Percentiles rank a stretch among this genome's conserved stretches.
phyloP scores from a whole-genome alignment of 164 flowering plant genomes.

The Umbellularia californica region DNA sequence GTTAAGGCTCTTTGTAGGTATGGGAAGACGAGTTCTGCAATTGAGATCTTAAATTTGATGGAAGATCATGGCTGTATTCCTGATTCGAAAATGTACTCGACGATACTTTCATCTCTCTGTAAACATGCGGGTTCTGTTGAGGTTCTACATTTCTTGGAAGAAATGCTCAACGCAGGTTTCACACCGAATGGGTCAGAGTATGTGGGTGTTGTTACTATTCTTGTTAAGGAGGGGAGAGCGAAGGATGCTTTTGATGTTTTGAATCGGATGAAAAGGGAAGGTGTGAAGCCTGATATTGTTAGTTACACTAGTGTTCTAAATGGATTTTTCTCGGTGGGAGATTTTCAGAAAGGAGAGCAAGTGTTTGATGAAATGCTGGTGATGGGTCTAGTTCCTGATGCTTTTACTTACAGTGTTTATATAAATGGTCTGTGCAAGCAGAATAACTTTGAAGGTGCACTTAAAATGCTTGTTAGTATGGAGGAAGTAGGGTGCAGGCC shows the following conservation, averaged over 20 bases:
- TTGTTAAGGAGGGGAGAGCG: slow-evolving; percentile 42
- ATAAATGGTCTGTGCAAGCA: slow-evolving; percentile 63
- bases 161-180: slow-evolving; percentile 45
- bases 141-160: slow-evolving; percentile 42
- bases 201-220: slow-evolving; percentile 42
- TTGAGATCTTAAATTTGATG: slow-evolving; percentile 44
- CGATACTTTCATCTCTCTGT: slow-evolving; percentile 43
- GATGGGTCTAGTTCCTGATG: slow-evolving; percentile 67
- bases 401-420: slow-evolving; percentile 57
- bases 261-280: slow-evolving; percentile 52
- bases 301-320: slow-evolving; percentile 55
- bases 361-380: slow-evolving; percentile 81
- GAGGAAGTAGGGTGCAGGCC: slow-evolving; percentile 62
- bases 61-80: slow-evolving; percentile 37
- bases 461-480: slow-evolving; percentile 50
- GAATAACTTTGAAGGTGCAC: slow-evolving; percentile 41
- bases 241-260: slow-evolving; percentile 47
- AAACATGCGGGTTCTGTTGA: slow-evolving; percentile 24
- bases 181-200: slow-evolving; percentile 37
- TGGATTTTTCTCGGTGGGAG: slow-evolving; percentile 35
- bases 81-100: slow-evolving; percentile 43
- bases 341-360: slow-evolving; percentile 46
- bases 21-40: slow-evolving; percentile 45
- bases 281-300: slow-evolving; percentile 54
- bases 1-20: slow-evolving; percentile 51